A percentile compares a stretch with the other conserved stretches of the same genome.
phyloP scores from a whole-genome alignment of 441 rosid species.

The Gossypium schwendimanii region DNA sequence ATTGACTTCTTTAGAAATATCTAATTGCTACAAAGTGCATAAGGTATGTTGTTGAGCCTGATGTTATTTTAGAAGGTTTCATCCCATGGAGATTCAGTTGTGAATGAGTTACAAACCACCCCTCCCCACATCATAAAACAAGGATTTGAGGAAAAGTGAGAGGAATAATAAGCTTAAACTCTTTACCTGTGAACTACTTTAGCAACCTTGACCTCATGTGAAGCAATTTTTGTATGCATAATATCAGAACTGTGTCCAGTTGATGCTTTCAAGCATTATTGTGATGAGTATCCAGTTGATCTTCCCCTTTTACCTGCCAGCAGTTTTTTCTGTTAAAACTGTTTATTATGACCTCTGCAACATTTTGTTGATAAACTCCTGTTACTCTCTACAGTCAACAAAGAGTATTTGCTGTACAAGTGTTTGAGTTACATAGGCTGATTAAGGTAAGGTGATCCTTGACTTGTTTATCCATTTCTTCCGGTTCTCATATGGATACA shows the following conservation, averaged over 20 bases:
- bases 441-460: constrained; percentile 56
- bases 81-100: not conserved
- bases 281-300: not conserved
- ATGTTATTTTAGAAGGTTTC: not conserved
- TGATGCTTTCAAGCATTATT: not conserved
- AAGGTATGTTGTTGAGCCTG: not conserved
- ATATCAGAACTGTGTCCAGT: not conserved
- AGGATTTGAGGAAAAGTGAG: not conserved
- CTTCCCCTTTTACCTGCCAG: not conserved
- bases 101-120: not conserved
- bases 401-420: constrained; percentile 79
- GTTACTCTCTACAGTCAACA: constrained; percentile 71
- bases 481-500: not conserved
- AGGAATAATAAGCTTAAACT: not conserved
- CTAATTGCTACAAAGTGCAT: not conserved
- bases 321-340: not conserved
- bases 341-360: not conserved
- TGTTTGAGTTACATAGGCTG: constrained; percentile 66
- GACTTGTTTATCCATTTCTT: constrained; percentile 7
- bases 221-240: not conserved
- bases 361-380: constrained; percentile 29
- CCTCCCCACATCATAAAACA: not conserved
- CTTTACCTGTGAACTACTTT: not conserved
- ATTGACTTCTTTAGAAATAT: not conserved
- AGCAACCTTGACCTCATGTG: not conserved